Evolutionary conservation across 2,329 filamentous ascomycete genomes (phyloP), one percentile per base, ranked within the genome.

Genomic region (Hyphodiscus sp.): DNA sequence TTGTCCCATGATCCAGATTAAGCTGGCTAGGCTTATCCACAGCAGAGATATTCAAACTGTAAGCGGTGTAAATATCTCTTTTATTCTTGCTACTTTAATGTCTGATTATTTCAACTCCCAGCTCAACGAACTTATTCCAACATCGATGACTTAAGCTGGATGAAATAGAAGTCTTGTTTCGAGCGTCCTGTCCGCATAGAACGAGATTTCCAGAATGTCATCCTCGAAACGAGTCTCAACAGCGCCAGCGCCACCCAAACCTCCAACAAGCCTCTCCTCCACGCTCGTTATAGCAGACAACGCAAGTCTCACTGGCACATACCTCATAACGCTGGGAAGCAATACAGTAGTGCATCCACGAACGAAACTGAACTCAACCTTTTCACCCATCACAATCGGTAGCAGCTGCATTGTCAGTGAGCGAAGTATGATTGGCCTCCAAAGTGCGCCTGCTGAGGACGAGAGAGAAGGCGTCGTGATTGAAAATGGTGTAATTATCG

Each of bases 341-440:
- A 85, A 90, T 65, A 85, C 83, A 2, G 81, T 96, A 7, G 73
- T 99, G n/a, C 92, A 97, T 65, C 91, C 94, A 1, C 88, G 91
- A 47, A 82, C 85, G 16, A 83, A 85, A 57, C 79, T 96, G 53
- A 87, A 91, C 64, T 86, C 92, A 9, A 83, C 83, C 53, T 78
- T 86, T 49, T 90, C 90, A 4, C 85, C 90, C 44, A 83, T 97
- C 61, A 83, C 84, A 26, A 81, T 95, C 55, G 91, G 91, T 23
- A 83, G 89, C 54, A 83, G 86, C 50, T 94, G 88, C 63, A 87
- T 96, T 45, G 77, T 97, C 44, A 83, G 87, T 61, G 94, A 97
- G 71, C 74, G 82, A 53, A 71, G 77, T 9, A 73, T 76, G 20
- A 67, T 88, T 16, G 82, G 82, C 16, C 60, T 73, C 8, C 68